Evolutionary conservation across 257 asterid species (phyloP).

Genomic region (Salvia miltiorrhiza): DNA sequence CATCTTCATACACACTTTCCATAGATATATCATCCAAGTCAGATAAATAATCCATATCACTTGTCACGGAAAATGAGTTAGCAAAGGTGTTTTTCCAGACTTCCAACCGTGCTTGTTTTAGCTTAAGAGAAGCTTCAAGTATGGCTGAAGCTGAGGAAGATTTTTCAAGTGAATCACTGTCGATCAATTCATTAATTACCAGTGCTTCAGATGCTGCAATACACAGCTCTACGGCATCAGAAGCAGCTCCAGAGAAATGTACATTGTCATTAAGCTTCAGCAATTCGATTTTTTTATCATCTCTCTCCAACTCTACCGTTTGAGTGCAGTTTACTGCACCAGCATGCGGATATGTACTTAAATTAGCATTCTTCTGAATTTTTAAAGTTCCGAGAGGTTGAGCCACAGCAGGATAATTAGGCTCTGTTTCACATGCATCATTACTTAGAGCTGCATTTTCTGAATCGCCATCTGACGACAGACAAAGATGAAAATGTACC

Average conservation of each 20-base stretch:
- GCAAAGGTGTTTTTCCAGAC: slow-evolving; percentile 31
- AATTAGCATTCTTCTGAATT: slow-evolving; percentile 25
- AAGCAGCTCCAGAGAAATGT: slow-evolving; percentile 35
- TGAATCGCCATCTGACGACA: slow-evolving; percentile 45
- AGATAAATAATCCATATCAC: slow-evolving; percentile 44
- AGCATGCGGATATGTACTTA: slow-evolving; percentile 16
- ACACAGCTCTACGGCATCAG: slow-evolving; percentile 56
- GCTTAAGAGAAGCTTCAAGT: slow-evolving; percentile 76
- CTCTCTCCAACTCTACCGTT: slow-evolving; percentile 25
- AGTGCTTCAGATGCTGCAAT: slow-evolving; percentile 88
- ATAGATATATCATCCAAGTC: slow-evolving; percentile 61
- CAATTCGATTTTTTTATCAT: slow-evolving; percentile 24
- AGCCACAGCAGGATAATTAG: slow-evolving; percentile 16
- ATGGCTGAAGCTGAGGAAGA: slow-evolving; percentile 50
- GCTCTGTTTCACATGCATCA: slow-evolving; percentile 34
- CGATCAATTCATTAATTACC: slow-evolving; percentile 57
- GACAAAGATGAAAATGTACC: slow-evolving; percentile 50
- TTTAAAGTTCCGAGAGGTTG: slow-evolving; percentile 34
- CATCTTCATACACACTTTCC: slow-evolving; percentile 72
- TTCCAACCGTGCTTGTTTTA: slow-evolving; percentile 72
- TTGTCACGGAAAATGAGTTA: slow-evolving; percentile 17
- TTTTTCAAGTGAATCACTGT: slow-evolving; percentile 32
- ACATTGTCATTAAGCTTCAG: slow-evolving; percentile 32
- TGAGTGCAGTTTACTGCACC: slow-evolving; percentile 24
- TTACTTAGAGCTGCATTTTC: slow-evolving; percentile 28